Evolutionary conservation across 176 grass and related monocot species (phyloP).

Genomic region (Oryza rufipogon): DNA sequence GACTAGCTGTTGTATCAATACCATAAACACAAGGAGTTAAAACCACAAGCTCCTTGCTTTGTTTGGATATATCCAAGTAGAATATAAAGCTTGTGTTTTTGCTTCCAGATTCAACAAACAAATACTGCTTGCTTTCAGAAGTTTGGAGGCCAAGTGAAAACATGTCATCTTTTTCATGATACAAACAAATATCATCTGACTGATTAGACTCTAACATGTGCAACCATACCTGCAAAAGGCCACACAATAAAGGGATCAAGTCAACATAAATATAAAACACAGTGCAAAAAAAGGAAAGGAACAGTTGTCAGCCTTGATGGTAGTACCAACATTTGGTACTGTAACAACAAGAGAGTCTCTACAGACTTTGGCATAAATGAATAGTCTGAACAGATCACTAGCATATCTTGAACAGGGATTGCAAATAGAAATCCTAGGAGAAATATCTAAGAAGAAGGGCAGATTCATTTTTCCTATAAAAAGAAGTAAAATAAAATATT

Average conservation of each 20-base stretch:
- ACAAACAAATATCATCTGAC: constrained; percentile 73
- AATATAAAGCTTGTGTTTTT: constrained; percentile 80
- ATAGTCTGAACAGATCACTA: not conserved
- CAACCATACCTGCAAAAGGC: constrained; percentile 66
- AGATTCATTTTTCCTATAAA: not conserved
- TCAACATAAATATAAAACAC: constrained; percentile 3
- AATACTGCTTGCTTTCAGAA: constrained; percentile 90
- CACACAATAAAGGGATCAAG: constrained; percentile 39
- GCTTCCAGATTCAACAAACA: constrained; percentile 93
- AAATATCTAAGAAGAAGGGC: not conserved
- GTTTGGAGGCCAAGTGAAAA: constrained; percentile 73
- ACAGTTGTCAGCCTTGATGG: not conserved
- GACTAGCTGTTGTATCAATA: constrained; percentile 79
- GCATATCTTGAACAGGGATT: constrained; percentile 15
- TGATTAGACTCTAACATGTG: constrained; percentile 81
- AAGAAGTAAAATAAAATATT: not conserved
- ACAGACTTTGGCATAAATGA: not conserved
- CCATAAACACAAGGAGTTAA: constrained; percentile 76
- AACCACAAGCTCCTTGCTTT: constrained; percentile 62
- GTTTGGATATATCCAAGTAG: constrained; percentile 65
- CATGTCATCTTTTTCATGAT: constrained; percentile 83
- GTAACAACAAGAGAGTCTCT: not conserved
- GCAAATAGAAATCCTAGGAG: not conserved
- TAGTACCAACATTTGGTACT: not conserved
- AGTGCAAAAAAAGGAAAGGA: not conserved